Conservation (phyloP, 139 green algal species). For the Picochlorum sp. region DNA sequence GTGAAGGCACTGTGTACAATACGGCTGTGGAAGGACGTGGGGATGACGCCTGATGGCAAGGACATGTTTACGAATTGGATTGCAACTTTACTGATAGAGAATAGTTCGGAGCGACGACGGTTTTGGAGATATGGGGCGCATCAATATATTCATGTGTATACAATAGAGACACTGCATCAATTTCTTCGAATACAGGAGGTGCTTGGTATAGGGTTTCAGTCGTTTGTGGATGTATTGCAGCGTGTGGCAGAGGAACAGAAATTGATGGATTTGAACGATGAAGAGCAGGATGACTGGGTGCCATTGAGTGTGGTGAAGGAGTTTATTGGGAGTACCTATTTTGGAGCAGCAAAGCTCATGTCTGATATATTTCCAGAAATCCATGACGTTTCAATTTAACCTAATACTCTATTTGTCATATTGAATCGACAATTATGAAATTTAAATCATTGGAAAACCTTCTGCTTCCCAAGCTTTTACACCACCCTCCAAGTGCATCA, state of each 20-base stretch:
- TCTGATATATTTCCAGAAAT: slow-evolving; percentile 20
- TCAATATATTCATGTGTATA: slow-evolving; percentile 28
- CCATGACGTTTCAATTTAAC: not conserved
- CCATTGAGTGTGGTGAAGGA: slow-evolving; percentile 31
- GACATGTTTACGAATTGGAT: slow-evolving; percentile 31
- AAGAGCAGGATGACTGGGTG: slow-evolving; percentile 37
- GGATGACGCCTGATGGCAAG: slow-evolving; percentile 6
- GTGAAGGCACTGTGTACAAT: slow-evolving; percentile 33
- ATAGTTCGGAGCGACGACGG: slow-evolving; percentile 7
- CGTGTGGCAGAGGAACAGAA: slow-evolving; percentile 30
- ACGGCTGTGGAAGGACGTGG: slow-evolving; percentile 22
- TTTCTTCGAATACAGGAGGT: slow-evolving; percentile 29
- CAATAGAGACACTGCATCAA: slow-evolving; percentile 29
- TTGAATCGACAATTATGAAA: slow-evolving; percentile 4
- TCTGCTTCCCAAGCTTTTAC: slow-evolving; percentile 34
- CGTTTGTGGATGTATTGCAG: slow-evolving; percentile 47
- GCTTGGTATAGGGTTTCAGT: slow-evolving; percentile 31
- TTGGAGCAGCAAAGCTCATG: slow-evolving; percentile 20
- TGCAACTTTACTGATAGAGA: slow-evolving; percentile 22
- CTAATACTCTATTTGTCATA: not conserved
- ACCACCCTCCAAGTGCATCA: slow-evolving; percentile 45
- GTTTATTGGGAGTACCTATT: slow-evolving; percentile 13
- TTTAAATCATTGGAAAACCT: slow-evolving; percentile 11
- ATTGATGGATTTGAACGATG: slow-evolving; percentile 34
- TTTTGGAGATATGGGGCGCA: slow-evolving; percentile 11